These are phyloP conservation scores for Fusarium continuum DNA, from an alignment of 2,329 filamentous ascomycete genomes.

Conservation along the genomic window DNA sequence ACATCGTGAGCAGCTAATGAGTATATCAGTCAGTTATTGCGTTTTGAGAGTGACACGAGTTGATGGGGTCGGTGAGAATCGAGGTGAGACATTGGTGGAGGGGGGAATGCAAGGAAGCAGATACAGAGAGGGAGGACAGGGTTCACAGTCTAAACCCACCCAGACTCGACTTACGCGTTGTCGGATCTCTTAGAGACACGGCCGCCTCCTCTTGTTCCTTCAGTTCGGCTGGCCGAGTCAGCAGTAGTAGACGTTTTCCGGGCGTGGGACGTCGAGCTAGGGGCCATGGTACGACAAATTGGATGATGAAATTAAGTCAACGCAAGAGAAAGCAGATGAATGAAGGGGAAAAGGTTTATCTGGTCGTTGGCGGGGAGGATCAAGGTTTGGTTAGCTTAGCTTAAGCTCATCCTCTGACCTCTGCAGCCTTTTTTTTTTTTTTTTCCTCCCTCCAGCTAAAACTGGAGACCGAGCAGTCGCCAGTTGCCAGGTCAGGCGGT, in stretches of 20 bases:
- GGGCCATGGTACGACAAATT: constrained; percentile 21
- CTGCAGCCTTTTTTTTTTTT: background rate
- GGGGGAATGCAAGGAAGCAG: background rate
- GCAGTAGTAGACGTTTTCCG: constrained; percentile 26
- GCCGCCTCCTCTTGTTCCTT: constrained; percentile 9
- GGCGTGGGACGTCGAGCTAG: constrained; percentile 27
- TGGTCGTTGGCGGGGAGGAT: background rate
- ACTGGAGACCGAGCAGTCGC: constrained; percentile 9
- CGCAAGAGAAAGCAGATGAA: background rate
- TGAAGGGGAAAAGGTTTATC: background rate
- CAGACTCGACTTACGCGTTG: constrained; percentile 42
- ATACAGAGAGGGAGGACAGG: too few species aligned
- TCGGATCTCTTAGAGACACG: constrained; percentile 42
- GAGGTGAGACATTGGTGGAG: background rate
- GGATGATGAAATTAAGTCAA: background rate
- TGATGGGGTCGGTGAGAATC: background rate
- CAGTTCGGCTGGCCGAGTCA: constrained; percentile 19
- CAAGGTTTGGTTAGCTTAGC: constrained; percentile 1
- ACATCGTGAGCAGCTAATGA: constrained; percentile 42
- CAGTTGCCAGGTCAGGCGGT: constrained; percentile 8
- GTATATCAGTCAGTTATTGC: background rate
- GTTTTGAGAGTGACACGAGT: background rate
- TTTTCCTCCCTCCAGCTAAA: background rate
- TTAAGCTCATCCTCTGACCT: background rate
- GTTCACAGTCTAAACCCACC: too few species aligned